A percentile compares a stretch with the other conserved stretches of the same genome.
These are phyloP conservation scores for Colletotrichum simmondsii DNA, from an alignment of 2,329 filamentous ascomycete species.

Conservation along the genomic window DNA sequence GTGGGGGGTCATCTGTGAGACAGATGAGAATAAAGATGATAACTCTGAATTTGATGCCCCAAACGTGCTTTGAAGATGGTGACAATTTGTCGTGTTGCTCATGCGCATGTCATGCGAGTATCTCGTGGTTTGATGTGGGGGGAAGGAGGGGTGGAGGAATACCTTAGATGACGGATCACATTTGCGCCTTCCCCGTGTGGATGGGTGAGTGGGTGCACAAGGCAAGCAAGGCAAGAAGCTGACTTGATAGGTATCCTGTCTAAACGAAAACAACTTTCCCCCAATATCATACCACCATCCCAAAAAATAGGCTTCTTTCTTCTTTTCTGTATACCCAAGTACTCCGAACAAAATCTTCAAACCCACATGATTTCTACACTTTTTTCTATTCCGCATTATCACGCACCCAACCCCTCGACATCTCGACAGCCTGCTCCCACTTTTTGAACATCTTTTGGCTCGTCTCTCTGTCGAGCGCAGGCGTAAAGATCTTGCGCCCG, in stretches of 20 bases:
- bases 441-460: slow-evolving; percentile 56
- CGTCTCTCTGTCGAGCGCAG: slow-evolving; percentile 63
- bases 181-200: not conserved
- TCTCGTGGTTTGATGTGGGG: not conserved
- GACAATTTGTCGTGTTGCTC: not conserved
- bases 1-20: slow-evolving; percentile 4
- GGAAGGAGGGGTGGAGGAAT: not conserved
- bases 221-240: not conserved
- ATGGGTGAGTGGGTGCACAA: not conserved
- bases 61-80: not conserved
- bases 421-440: slow-evolving; percentile 69
- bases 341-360: not conserved
- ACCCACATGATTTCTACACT: not conserved
- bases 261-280: not conserved
- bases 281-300: not conserved
- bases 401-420: slow-evolving; percentile 65
- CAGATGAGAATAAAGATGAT: slow-evolving; percentile 33
- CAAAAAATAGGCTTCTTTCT: not conserved
- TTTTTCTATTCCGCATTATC: not conserved
- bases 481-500: slow-evolving; percentile 77
- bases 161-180: not conserved
- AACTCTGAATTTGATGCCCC: slow-evolving; percentile 18
- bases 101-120: not conserved
- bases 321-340: slow-evolving; percentile 1
- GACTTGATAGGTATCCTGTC: slow-evolving; percentile 26